Evolutionary conservation across 352 stramenopile genomes (phyloP).

Genomic region (Phytopythium mirpurense): DNA sequence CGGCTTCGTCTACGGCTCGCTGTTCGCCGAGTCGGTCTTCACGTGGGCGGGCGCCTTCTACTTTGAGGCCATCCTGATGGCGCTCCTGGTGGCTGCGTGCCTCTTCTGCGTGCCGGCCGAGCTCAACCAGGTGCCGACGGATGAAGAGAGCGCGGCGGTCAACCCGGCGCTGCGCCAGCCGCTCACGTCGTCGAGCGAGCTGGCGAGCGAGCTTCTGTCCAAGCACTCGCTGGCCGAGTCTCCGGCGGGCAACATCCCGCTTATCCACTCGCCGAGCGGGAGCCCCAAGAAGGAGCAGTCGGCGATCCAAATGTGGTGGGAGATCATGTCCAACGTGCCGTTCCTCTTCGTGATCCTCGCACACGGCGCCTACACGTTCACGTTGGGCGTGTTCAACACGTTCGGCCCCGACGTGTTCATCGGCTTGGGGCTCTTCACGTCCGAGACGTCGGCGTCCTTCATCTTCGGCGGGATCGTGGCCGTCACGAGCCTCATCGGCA

Average conservation of each 20-base stretch:
- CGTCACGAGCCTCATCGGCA: constrained; percentile 71
- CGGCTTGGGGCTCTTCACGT: constrained; percentile 65
- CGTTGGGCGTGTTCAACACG: constrained; percentile 62
- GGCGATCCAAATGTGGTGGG: constrained; percentile 28
- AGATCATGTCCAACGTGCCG: constrained; percentile 45
- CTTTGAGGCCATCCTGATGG: constrained; percentile 75
- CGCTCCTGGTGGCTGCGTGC: constrained; percentile 51
- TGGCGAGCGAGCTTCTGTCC: constrained; percentile 21
- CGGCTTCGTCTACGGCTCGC: constrained; percentile 71
- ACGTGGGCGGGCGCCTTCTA: constrained; percentile 79
- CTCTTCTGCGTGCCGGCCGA: constrained; percentile 38
- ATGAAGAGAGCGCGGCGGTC: constrained; percentile 11
- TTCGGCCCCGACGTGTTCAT: constrained; percentile 82
- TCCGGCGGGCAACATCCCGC: constrained; percentile 1
- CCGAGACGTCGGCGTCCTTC: constrained; percentile 57
- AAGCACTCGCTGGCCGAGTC: constrained; percentile 15
- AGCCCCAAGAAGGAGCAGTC: constrained; percentile 15
- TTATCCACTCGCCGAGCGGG: not conserved
- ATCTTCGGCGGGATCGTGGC: constrained; percentile 70
- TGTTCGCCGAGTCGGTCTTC: constrained; percentile 43
- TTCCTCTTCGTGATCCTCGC: constrained; percentile 68
- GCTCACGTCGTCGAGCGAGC: constrained; percentile 21
- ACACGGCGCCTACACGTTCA: constrained; percentile 75
- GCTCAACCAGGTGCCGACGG: constrained; percentile 28
- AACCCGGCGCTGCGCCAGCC: constrained; percentile 12